Base-by-base conservation (phyloP, 208 protist genomes). In the Vickermania ingenoplastis region DNA sequence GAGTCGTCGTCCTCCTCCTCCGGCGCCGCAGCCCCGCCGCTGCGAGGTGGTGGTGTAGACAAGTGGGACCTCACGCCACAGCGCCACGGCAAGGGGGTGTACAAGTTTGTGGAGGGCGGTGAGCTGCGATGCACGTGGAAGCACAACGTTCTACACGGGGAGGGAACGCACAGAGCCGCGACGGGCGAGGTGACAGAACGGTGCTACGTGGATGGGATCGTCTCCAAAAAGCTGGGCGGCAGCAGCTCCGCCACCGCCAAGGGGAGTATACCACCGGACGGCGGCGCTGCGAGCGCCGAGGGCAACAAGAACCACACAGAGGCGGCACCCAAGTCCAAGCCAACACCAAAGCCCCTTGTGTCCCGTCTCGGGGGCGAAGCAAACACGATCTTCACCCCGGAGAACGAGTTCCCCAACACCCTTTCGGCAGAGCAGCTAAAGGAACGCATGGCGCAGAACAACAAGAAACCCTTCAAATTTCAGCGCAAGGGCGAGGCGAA, bases 381-480 rank as follows among this genome's bases (percentile, higher is more conserved):
- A 54, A 13, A 54, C 21, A 76, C 81, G 59, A 60, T 84, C 24
- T 86, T 87, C 31, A 75, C 74, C 2, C 68, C 81, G 2, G 77
- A 87, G 57, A 89, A 89, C 45, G 81, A 86, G 70, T 88, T 87
- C 45, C 81, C 81, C 41, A 87, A 87, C 63, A 86, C 76, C 0
- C 72, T 78, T 7, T 89, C 85, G 5, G 81, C 72, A 49, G 77
- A 77, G 5, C 66, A 64, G 17, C 57, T 85, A 29, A 79, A 67
- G 68, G 61, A 67, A 5, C 56, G 61, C 53, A 63, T 73, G 53
- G 50, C 52, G 14, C 31, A 49, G 1, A 70, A 61, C 28, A 63
- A 62, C 1, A 67, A 71, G 26, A 7, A 45, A 17, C 76, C 76
- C 3, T 78, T 79, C 45, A 53, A 57, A 14, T 87, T 83, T 61